Conservation (phyloP, 805 yeast species). For the Monosporozyma aquatica region DNA sequence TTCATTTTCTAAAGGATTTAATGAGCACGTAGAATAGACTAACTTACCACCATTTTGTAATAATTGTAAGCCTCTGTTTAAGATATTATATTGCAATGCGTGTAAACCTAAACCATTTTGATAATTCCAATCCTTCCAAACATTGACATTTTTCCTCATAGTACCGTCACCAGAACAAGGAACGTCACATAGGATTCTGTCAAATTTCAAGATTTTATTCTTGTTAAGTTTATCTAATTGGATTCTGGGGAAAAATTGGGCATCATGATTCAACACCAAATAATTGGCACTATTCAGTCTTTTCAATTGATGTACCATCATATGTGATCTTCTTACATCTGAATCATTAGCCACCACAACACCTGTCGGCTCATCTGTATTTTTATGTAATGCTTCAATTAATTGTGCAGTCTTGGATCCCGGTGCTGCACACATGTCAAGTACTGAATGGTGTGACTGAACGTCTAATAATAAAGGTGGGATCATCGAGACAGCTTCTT, state of each 20-base stretch:
- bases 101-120: conserved; percentile 89
- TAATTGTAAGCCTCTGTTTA: conserved; percentile 82
- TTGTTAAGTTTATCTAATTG: conserved; percentile 26
- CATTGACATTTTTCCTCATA: conserved; percentile 90
- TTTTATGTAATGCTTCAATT: conserved; percentile 77
- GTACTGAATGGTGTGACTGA: conserved; percentile 78
- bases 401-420: conserved; percentile 97
- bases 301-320: conserved; percentile 96
- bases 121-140: conserved; percentile 89
- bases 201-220: conserved; percentile 58
- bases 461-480: conserved; percentile 91
- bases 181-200: conserved; percentile 91
- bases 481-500: conserved; percentile 96
- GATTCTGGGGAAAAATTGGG: conserved; percentile 86
- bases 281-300: conserved; percentile 87
- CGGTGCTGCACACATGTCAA: conserved; percentile 99
- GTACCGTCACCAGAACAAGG: conserved; percentile 99
- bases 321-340: conserved; percentile 90
- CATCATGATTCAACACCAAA: conserved; percentile 92
- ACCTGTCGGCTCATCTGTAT: conserved; percentile 62
- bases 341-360: conserved; percentile 93
- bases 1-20: conserved; percentile 94
- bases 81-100: conserved; percentile 75
- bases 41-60: conserved; percentile 84
- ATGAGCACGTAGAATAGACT: conserved; percentile 92